These are phyloP conservation scores for Trichocladium antarcticum DNA, from an alignment of 495 filamentous ascomycete species.

Conservation along the genomic window DNA sequence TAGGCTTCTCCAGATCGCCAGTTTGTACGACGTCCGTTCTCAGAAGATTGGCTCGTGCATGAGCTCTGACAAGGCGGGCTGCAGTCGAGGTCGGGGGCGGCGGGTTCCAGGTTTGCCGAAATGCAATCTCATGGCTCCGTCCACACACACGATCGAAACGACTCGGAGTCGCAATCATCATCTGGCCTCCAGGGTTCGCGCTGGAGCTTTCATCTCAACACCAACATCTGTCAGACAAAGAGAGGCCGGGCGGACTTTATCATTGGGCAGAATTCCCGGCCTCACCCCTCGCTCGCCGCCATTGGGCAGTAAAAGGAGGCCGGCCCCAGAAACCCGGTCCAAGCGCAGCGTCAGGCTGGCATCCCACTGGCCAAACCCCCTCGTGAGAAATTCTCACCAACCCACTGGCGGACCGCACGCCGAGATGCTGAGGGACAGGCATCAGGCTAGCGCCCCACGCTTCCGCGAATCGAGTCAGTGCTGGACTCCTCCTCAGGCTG, in stretches of 20 bases:
- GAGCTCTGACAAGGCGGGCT: too few species aligned
- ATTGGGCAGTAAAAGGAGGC: conserved; percentile 32
- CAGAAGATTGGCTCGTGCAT: too few species aligned
- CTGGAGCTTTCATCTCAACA: neutral
- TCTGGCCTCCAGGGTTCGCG: too few species aligned
- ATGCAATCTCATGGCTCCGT: too few species aligned
- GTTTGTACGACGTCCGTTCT: too few species aligned
- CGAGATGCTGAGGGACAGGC: conserved; percentile 10
- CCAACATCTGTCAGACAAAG: conserved; percentile 4
- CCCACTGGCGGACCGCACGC: conserved; percentile 10
- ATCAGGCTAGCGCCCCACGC: conserved; percentile 14
- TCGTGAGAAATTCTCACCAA: conserved; percentile 7
- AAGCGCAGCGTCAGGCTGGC: conserved; percentile 20
- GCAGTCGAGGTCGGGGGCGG: too few species aligned
- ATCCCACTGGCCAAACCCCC: conserved; percentile 23
- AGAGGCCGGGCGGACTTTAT: conserved; percentile 15
- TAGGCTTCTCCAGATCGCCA: too few species aligned
- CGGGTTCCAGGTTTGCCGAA: too few species aligned
- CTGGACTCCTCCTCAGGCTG: neutral
- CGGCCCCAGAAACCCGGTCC: conserved; percentile 21
- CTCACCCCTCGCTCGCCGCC: conserved; percentile 27
- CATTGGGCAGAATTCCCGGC: conserved; percentile 36
- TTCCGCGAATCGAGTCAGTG: conserved; percentile 9
- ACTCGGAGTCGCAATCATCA: too few species aligned
- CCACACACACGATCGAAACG: too few species aligned